Base-by-base conservation (phyloP, 495 filamentous ascomycete genomes). In the Aspergillus saccharolyticus region DNA sequence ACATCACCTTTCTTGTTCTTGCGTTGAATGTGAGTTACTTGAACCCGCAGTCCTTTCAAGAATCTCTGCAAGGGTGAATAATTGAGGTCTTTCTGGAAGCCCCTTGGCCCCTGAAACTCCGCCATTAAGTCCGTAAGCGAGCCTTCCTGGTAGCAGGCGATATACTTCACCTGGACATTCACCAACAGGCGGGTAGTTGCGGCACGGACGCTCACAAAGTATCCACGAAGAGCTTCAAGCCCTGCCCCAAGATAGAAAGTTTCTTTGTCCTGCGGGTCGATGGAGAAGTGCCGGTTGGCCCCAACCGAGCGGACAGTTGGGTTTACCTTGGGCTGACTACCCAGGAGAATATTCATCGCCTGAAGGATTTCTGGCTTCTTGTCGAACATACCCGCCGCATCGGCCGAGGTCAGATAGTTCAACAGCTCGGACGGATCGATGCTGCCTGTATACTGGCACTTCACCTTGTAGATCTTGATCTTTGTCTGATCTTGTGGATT, bases 121-220 rank as follows among this genome's bases (percentile, higher is more conserved):
- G 17, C 17, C 14, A 79, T 71, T 20, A 72, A 52, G 4, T 55
- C 47, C 7, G 15, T 30, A 45, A 79, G 52, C n/a, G 62, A 63
- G 3, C 70, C 72, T 43, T 62, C 56, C 44, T 75, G 51, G 60
- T 76, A 78, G 51, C 68, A 72, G 3, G 75, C 77, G 4, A 67
- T 28, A 54, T 79, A 73, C 46, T 77, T 78, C 43, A 79, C 74
- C 52, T 79, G 75, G 3, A 82, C 78, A 53, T 90, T 89, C 4
- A 88, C 67, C 0, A 89, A 71, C 10, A 88, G 61, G 6, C 86
- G 78, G 3, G 81, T 79, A 3, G 87, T 89, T 9, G 83, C 85
- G 0, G 80, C 74, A 20, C 87, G 84, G 16, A 85, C 80, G 68
- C 85, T 89, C 52, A 84, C 75, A 57, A 87, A 88, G 61, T 80